Evolutionary conservation across 805 yeast species (phyloP).

Genomic region (Saturnispora hagleri): DNA sequence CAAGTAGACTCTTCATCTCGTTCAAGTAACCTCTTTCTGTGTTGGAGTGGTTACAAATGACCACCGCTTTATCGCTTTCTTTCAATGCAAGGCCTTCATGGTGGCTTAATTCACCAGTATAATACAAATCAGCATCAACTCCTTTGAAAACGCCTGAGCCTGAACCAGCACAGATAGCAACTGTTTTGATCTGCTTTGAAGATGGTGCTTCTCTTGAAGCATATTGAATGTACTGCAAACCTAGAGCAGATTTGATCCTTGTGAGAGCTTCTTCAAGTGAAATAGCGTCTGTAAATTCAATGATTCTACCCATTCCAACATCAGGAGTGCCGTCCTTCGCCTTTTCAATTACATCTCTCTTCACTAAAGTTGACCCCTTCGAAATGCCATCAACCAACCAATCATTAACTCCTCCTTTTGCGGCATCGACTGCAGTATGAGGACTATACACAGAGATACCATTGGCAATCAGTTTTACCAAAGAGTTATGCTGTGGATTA

Average conservation of each 20-base stretch:
- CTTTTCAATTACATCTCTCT: slow-evolving; percentile 36
- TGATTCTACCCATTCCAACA: slow-evolving; percentile 79
- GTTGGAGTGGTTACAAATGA: slow-evolving; percentile 83
- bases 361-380: slow-evolving; percentile 10
- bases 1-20: slow-evolving; percentile 39
- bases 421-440: slow-evolving; percentile 94
- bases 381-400: slow-evolving; percentile 63
- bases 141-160: slow-evolving; percentile 72
- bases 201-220: slow-evolving; percentile 34
- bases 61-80: slow-evolving; percentile 63
- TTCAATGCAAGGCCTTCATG: slow-evolving; percentile 72
- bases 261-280: slow-evolving; percentile 36
- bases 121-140: slow-evolving; percentile 54
- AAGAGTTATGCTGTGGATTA: slow-evolving; percentile 57
- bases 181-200: slow-evolving; percentile 31
- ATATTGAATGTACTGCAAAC: slow-evolving; percentile 52
- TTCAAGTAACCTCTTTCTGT: slow-evolving; percentile 81
- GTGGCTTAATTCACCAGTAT: slow-evolving; percentile 92
- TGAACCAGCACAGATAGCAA: slow-evolving; percentile 94
- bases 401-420: slow-evolving; percentile 87
- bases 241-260: slow-evolving; percentile 45
- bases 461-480: slow-evolving; percentile 60
- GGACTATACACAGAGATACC: slow-evolving; percentile 91
- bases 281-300: slow-evolving; percentile 37
- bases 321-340: slow-evolving; percentile 32